Evolutionary conservation across 495 filamentous ascomycete species (phyloP), one percentile per base, ranked within the genome.

Genomic region (Annulohypoxylon nitens): DNA sequence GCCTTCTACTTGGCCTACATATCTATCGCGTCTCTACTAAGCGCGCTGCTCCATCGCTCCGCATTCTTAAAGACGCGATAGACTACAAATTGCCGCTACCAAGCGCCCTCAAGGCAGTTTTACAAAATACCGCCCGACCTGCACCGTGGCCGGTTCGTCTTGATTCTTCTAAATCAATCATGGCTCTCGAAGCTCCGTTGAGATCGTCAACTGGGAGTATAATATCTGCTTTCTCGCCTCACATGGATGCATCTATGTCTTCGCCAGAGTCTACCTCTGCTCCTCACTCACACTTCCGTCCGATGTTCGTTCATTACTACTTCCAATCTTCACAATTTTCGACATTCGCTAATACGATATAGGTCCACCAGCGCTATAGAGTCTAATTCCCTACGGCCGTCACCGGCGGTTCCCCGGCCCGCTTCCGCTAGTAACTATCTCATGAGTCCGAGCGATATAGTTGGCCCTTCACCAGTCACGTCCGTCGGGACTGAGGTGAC

Each of bases 381-480:
- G 57, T 76, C 78, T n/a, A 71, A 79, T 45, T 79, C 80, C 47
- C 79, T 83, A 47, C 84, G 83, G 33, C 83, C 84, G 48, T 82
- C 73, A 39, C 81, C 71, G 45, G 61, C 70, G 48, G 50, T 45
- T 58, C 45, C 57, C 10, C 70, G 78, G 30, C 66, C 71, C 6
- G 67, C 71, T 39, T 74, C 76, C 9, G 66, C 81, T 20, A 78
- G 74, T 8, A 77, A 84, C 65, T 76, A 84, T 58, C 69, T 83
- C 45, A 75, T 83, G 77, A 85, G 81, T 65, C 85, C 86, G 39
- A 86, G 83, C 73, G 87, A 90, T 69, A 86, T 88, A 64, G 86
- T 90, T 66, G 91, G 92, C 55, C 92, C 92, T 20, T 94, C 92
- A 30, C 92, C 92, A 39, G 91, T 93, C 16, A 92, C 92, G 45